Base-by-base conservation (phyloP, 306 rosid genomes). In the Astragalus membranaceus region DNA sequence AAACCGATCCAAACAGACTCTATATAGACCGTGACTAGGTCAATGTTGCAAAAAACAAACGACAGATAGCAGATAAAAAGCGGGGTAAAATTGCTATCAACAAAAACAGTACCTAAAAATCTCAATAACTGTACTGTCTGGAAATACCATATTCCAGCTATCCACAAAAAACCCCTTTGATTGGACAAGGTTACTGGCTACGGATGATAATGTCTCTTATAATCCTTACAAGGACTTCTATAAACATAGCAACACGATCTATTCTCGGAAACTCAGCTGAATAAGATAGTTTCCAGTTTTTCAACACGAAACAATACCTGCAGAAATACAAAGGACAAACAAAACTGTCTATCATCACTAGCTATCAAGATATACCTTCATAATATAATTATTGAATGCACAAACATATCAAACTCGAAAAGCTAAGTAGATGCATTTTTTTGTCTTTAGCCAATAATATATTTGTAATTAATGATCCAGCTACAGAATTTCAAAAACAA, bases 61-160 rank as follows among this genome's bases (percentile, higher is more conserved):
- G 41, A 14, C 23, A 11, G n/a, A n/a, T n/a, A n/a, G n/a, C n/a
- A n/a, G n/a, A n/a, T n/a, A n/a, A n/a, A n/a, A n/a, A n/a, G 30
- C 37, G 10, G 17, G 7, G 4, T 5, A 53, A 64, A 57, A 49
- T 29, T 56, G 41, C 77, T 67, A 71, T 70, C 39, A 69, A 75
- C 50, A 44, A 51, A 29, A 63, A 33, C 75, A 71, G 59, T 10
- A 29, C 46, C 81, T 76, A 76, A 71, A 71, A 71, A 59, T 54
- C 74, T 48, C 69, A 29, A 67, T 49, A 70, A 46, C 50, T 53
- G 57, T 41, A 62, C 60, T 15, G 37, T 39, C 48, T 54, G 32
- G 68, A 59, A 74, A 69, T 49, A 52, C 74, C 65, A 73, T 68
- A 39, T 46, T 71, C 78, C 72, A 80, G 59, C 78, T 43, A 67